Conservation (phyloP, 345 rosid genomes). For the Dovyalis caffra region DNA sequence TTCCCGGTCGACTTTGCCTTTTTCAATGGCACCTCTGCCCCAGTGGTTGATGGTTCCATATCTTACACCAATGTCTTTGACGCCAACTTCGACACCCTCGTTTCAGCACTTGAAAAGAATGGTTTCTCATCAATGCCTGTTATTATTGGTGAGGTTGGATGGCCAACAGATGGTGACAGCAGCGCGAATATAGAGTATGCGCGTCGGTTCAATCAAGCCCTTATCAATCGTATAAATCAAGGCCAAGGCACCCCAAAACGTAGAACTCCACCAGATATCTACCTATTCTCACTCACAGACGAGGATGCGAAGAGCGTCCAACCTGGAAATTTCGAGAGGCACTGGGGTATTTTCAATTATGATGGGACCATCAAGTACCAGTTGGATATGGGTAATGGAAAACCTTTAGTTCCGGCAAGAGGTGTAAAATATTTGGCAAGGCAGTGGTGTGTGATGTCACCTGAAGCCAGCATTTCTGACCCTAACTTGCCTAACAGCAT, state of each 20-base stretch:
- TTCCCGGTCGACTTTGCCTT: conserved; percentile 92
- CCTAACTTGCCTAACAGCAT: conserved; percentile 15
- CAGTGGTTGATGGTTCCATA: conserved; percentile 64
- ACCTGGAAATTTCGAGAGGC: conserved; percentile 90
- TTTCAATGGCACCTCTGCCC: conserved; percentile 68
- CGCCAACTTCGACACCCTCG: conserved; percentile 86
- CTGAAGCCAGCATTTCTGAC: conserved; percentile 10
- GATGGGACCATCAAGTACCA: conserved; percentile 68
- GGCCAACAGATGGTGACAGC: conserved; percentile 93
- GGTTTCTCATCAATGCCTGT: conserved; percentile 75
- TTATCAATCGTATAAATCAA: conserved; percentile 59
- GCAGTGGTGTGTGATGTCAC: conserved; percentile 27
- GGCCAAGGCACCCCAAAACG: conserved; percentile 90
- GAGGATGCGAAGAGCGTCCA: conserved; percentile 80
- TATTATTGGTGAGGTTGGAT: conserved; percentile 84
- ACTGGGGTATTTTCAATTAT: conserved; percentile 80
- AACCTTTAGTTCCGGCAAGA: conserved; percentile 19
- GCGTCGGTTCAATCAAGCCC: conserved; percentile 84
- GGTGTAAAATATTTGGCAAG: conserved; percentile 13
- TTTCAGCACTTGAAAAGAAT: conserved; percentile 74
- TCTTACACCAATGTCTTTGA: conserved; percentile 76
- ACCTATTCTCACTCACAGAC: conserved; percentile 78
- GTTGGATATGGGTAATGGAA: conserved; percentile 14
- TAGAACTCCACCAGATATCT: conserved; percentile 66
- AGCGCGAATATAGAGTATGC: conserved; percentile 73